Percentiles rank a stretch among this genome's conserved stretches.
Conservation (phyloP, 176 grass and related monocot species). For the Carex pumila region DNA sequence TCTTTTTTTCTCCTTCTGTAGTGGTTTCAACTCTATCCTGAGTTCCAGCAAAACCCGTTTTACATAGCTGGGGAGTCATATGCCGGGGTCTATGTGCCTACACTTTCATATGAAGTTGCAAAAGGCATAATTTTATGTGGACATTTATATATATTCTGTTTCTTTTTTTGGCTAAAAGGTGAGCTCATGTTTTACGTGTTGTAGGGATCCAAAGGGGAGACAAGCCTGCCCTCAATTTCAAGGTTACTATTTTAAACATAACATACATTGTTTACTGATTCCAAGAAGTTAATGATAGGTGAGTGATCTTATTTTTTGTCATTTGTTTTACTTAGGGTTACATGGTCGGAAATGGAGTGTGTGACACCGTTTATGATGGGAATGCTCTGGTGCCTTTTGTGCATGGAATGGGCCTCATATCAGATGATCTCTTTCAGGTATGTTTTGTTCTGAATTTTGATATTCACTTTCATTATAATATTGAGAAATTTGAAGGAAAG, state of each 20-base stretch:
- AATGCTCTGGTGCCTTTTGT: conserved; percentile 98
- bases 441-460: not conserved
- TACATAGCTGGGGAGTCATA: conserved; percentile 92
- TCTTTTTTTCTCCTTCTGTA: conserved; percentile 19
- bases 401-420: conserved; percentile 90
- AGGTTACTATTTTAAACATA: conserved; percentile 31
- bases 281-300: not conserved
- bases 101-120: conserved; percentile 77
- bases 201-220: conserved; percentile 55
- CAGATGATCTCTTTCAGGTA: conserved; percentile 65
- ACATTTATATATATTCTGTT: not conserved
- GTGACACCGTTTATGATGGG: conserved; percentile 73
- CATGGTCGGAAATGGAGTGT: conserved; percentile 94
- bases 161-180: not conserved
- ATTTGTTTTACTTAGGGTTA: conserved; percentile 52
- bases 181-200: conserved; percentile 7
- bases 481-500: not conserved
- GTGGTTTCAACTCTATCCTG: conserved; percentile 88
- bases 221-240: conserved; percentile 71
- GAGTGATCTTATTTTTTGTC: not conserved
- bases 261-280: not conserved
- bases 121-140: conserved; percentile 38
- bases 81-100: conserved; percentile 93
- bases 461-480: not conserved
- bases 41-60: conserved; percentile 69